phyloP scores from a whole-genome alignment of 202 grass and related monocot species.

The Cymbopogon flexuosus region DNA sequence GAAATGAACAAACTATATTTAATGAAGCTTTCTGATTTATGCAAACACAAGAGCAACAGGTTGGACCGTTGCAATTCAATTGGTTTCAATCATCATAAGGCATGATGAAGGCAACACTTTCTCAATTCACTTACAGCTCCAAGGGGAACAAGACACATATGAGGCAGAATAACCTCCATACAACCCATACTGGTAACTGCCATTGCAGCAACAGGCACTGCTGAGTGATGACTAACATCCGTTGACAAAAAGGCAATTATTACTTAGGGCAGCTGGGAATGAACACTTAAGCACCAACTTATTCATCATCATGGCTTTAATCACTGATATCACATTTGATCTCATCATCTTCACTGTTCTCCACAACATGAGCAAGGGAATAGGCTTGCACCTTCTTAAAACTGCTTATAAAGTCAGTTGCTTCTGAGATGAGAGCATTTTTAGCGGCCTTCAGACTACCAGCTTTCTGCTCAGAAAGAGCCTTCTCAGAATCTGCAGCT shows the following conservation, averaged over 20 bases:
- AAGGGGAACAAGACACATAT: background rate
- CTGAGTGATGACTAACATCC: background rate
- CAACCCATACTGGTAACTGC: background rate
- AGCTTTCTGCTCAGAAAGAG: conserved; percentile 20
- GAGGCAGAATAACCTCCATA: background rate
- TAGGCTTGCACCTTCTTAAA: conserved; percentile 63
- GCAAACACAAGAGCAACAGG: background rate
- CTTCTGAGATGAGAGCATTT: conserved; percentile 69
- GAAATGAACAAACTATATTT: background rate
- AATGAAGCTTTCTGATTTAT: background rate
- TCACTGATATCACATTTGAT: conserved; percentile 19
- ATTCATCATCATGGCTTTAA: conserved; percentile 7
- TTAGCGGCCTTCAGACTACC: conserved; percentile 48
- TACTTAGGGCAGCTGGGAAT: conserved; percentile 10
- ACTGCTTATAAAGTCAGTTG: conserved; percentile 48
- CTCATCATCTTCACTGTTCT: conserved; percentile 40
- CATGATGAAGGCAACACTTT: background rate
- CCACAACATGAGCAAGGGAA: conserved; percentile 32
- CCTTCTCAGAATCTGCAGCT: conserved; percentile 10
- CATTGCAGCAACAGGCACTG: background rate
- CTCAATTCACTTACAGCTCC: background rate
- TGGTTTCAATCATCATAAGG: background rate
- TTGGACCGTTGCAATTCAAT: background rate
- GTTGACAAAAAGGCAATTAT: background rate
- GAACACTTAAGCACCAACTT: background rate